phyloP scores from a whole-genome alignment of 2,329 filamentous ascomycete genomes.

The Rutstroemia sp. region DNA sequence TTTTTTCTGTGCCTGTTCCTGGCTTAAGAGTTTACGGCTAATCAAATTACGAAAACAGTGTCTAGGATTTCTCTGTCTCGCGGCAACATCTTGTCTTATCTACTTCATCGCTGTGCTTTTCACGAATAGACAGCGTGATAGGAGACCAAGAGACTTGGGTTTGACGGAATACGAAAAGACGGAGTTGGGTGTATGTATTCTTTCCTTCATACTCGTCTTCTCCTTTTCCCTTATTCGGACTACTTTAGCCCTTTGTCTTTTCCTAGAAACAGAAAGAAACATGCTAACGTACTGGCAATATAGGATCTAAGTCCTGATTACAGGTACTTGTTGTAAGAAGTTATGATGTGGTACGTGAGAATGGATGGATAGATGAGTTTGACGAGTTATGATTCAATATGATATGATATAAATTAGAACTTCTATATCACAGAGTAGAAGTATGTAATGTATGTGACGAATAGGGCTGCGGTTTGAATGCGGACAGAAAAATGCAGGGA shows the following conservation, averaged over 20 bases:
- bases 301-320: conserved; percentile 30
- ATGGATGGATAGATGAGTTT: too few species aligned
- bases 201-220: background rate
- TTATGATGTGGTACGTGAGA: background rate
- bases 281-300: conserved; percentile 9
- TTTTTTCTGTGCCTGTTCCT: background rate
- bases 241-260: background rate
- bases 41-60: conserved; percentile 30
- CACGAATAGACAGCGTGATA: conserved; percentile 55
- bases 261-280: background rate
- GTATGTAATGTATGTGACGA: too few species aligned
- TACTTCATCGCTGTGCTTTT: conserved; percentile 53
- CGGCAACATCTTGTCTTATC: conserved; percentile 49
- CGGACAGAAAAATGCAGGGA: too few species aligned
- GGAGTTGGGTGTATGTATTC: conserved; percentile 34
- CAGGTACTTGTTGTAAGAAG: conserved; percentile 18
- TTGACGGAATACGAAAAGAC: conserved; percentile 55
- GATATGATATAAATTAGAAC: background rate
- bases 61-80: conserved; percentile 65
- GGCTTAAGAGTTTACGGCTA: background rate
- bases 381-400: background rate
- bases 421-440: too few species aligned
- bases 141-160: conserved; percentile 35
- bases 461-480: too few species aligned
- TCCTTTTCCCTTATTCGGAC: background rate